phyloP scores from a whole-genome alignment of 192 early-diverging fungal species.

The Lobosporangium transversale region DNA sequence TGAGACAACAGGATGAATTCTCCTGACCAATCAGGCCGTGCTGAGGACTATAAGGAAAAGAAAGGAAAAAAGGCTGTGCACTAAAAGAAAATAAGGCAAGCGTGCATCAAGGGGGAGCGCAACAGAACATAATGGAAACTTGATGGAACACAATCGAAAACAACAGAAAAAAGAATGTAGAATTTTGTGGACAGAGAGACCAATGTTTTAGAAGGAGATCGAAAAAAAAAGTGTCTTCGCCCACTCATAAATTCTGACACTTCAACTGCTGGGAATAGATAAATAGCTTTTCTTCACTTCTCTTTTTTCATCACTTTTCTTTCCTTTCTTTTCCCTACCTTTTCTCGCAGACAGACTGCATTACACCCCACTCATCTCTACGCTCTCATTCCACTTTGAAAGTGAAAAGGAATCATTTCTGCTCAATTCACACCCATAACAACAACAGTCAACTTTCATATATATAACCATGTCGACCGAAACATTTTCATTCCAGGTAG shows the following conservation, averaged over 20 bases:
- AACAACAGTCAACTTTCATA: too few relatives aligned
- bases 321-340: too few relatives aligned
- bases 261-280: not conserved
- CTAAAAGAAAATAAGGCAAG: not conserved
- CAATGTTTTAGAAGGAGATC: not conserved
- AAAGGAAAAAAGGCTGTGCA: not conserved
- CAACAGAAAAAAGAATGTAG: too few relatives aligned
- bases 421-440: not conserved
- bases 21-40: too few relatives aligned
- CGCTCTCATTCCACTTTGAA: not conserved
- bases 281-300: not conserved
- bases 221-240: not conserved
- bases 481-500: too few relatives aligned
- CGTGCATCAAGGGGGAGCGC: not conserved
- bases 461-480: too few relatives aligned
- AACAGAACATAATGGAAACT: conserved; percentile 1
- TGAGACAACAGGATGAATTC: too few relatives aligned
- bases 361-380: not conserved
- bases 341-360: not conserved
- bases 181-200: too few relatives aligned
- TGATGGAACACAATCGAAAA: not conserved
- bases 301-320: conserved; percentile 9
- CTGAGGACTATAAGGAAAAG: too few relatives aligned
- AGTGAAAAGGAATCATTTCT: too few relatives aligned
- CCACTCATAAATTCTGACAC: not conserved